A percentile compares a stretch with the other conserved stretches of the same genome.
Conservation (phyloP, 192 early-diverging fungal species). For the Geosiphon pyriformis region DNA sequence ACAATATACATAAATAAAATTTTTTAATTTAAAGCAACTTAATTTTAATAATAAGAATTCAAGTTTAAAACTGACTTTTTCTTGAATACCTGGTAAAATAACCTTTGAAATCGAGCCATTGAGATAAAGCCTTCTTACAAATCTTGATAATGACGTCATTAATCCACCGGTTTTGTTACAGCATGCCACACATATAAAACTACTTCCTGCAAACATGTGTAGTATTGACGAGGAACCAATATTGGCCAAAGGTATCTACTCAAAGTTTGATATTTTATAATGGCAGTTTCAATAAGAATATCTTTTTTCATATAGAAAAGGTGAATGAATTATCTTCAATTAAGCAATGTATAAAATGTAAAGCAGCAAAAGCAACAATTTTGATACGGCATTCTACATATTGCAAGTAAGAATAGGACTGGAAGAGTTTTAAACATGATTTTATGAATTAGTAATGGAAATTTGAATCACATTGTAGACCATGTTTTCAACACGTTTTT, state of each 20-base stretch:
- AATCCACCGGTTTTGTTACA: no score
- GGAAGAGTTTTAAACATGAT: background rate
- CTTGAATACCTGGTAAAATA: no score
- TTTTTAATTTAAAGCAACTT: no score
- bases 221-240: conserved; percentile 7
- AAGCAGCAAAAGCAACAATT: conserved; percentile 55
- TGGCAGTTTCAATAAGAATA: background rate
- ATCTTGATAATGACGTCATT: no score
- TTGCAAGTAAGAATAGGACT: conserved; percentile 55
- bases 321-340: background rate
- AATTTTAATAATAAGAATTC: no score
- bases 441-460: background rate
- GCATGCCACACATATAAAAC: no score
- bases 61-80: no score
- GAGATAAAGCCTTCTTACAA: no score
- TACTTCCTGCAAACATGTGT: no score
- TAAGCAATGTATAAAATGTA: conserved; percentile 60
- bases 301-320: background rate
- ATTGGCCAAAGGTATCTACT: background rate
- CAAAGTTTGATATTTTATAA: background rate
- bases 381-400: conserved; percentile 65
- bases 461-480: conserved; percentile 27
- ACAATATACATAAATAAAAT: no score
- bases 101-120: no score
- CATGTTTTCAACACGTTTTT: conserved; percentile 66